Base-by-base conservation (phyloP, 192 early-diverging fungal genomes). In the Umbelopsis vinacea region DNA sequence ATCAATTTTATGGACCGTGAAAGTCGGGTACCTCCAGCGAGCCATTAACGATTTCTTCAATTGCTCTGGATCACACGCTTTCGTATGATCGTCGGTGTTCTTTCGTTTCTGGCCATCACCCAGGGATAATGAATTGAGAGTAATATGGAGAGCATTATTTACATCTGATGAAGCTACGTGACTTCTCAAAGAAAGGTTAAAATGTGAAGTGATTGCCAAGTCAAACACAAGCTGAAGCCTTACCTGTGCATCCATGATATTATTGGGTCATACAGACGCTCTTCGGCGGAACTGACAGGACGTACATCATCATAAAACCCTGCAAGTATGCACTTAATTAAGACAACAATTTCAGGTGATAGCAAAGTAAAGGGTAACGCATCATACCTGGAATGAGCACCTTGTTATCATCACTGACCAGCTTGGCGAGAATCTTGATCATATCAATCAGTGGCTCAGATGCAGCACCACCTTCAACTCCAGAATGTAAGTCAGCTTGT, bases 1-100 rank as follows among this genome's bases (percentile, higher is more conserved):
- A 60, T 91, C 89, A 38, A 93, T 85, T 67, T 92, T 89, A 67
- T 93, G 92, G 52, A 93, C 86, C 6, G 92, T 89, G 47, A 93
- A 77, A 46, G 91, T 85, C 5, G 91, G 91, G 67, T 86, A 86
- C 24, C 91, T 83, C 91, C 91, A 93, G 23, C 90, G 85, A 68
- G 86, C 83, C 91, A 93, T 89, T 74, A 93, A 75, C 60, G 83
- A 83, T 35, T 84, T 57, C 74, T 81, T 86, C 29, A 87, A 71
- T 22, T 83, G 75, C 35, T 81, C 76, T 33, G 79, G 69, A 52
- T 79, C 71, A n/a, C 77, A 77, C 72, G 2, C 71, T 67, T 46
- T 68, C 60, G 43, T 73, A 63, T 71, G 70, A 71, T 35, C 72
- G 53, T 26, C 68, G 66, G 50, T 67, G 40, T 46, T 71, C 70